A percentile compares a stretch with the other conserved stretches of the same genome.
Conservation (phyloP, 208 protist genomes). For the Angomonas deanei region DNA sequence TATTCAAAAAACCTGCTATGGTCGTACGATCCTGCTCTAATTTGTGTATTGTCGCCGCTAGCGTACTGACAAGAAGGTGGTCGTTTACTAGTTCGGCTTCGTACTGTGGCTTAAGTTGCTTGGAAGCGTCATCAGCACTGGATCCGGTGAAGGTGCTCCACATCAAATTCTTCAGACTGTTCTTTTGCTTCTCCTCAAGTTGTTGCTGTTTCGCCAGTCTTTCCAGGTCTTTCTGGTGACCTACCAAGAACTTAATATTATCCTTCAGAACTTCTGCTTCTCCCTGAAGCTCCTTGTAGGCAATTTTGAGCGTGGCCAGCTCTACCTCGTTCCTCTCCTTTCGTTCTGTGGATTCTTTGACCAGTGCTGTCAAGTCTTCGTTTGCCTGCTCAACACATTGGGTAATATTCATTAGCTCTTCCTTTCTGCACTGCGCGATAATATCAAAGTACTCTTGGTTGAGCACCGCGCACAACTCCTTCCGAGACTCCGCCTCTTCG, state of each 20-base stretch:
- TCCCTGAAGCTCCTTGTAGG: constrained; percentile 67
- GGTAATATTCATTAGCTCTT: not conserved
- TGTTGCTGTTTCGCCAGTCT: constrained; percentile 35
- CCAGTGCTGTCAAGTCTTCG: constrained; percentile 12
- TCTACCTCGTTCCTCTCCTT: constrained; percentile 49
- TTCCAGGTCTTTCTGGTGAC: constrained; percentile 32
- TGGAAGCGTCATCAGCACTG: not conserved
- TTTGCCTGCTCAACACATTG: constrained; percentile 17
- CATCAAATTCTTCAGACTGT: constrained; percentile 26
- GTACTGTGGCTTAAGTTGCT: constrained; percentile 5
- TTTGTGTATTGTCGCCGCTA: constrained; percentile 6
- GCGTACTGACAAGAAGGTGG: constrained; percentile 2
- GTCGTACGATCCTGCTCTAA: constrained; percentile 5
- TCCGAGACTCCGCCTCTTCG: not conserved
- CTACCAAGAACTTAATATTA: constrained; percentile 13
- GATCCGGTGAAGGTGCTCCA: constrained; percentile 15
- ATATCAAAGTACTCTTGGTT: constrained; percentile 25
- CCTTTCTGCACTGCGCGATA: constrained; percentile 13
- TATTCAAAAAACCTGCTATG: constrained; percentile 7
- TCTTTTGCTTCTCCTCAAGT: constrained; percentile 18
- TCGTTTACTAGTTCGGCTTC: constrained; percentile 4
- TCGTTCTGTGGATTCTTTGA: constrained; percentile 24
- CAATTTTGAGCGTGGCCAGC: constrained; percentile 65
- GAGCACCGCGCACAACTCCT: constrained; percentile 21
- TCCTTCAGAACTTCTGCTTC: constrained; percentile 42